Evolutionary conservation across 179 eudicot genomes (phyloP), one percentile per base, ranked within the genome.

Genomic region (Dionaea muscipula): DNA sequence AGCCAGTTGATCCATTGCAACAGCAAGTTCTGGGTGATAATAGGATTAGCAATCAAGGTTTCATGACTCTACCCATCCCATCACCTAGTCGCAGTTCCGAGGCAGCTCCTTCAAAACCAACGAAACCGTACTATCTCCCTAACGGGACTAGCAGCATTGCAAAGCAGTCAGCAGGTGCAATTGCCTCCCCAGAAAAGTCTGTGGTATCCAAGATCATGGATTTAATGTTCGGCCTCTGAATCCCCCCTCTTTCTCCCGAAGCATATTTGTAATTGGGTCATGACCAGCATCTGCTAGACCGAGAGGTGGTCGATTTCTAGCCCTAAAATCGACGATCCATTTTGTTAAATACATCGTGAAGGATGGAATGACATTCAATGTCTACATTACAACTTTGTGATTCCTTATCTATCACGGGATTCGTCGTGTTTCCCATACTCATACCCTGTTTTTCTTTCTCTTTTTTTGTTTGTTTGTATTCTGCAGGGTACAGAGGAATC

Each of bases 121-220:
- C 70, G 15, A 75, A 68, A n/a, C 77, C 81, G 12, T 55, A 66
- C 57, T 70, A 77, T 75, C 75, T 74, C 53, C 93, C 75, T 62
- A 88, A 81, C 40, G 94, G 94, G 25, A 70, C 62, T 59, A 68
- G 56, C 49, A 66, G 58, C n/a, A n/a, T n/a, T 24, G 50, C 78
- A 5, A 62, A 66, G 40, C 95, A 76, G 54, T 70, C 99, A 35
- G 63, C 57, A 22, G 78, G 83, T 33, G 76, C 89, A 40, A 81
- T 93, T 55, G 99, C 99, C 39, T 68, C 84, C 51, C 99, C 99
- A 12, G 84, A 91, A 13, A 86, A 81, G 73, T 86, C 95, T 21
- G 73, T 80, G 20, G 81, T 76, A 19, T 83, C 97, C 51, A 86
- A 78, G 66, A 56, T 88, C 37, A 52, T 75, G 78, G 99, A 93